These are phyloP conservation scores for Penicillium silybi DNA, from an alignment of 495 filamentous ascomycete genomes.

Conservation along the genomic window DNA sequence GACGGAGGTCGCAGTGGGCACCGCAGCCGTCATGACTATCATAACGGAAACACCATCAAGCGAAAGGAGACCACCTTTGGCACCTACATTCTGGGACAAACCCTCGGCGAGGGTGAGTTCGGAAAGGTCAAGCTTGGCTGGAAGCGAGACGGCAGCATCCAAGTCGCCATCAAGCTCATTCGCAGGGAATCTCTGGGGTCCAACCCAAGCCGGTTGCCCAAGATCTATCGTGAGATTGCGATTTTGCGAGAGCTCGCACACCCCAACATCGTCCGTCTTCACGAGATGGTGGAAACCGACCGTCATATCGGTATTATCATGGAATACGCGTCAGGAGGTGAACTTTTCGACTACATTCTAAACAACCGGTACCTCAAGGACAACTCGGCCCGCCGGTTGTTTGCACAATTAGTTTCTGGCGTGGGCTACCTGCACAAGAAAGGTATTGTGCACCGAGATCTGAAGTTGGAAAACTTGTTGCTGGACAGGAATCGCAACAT, in stretches of 20 bases:
- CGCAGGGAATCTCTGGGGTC: conserved; percentile 80
- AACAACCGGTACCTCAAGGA: conserved; percentile 96
- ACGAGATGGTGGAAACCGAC: conserved; percentile 98
- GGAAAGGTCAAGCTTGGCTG: conserved; percentile 99
- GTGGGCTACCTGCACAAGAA: conserved; percentile 99
- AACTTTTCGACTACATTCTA: conserved; percentile 97
- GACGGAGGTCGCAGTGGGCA: conserved; percentile 58
- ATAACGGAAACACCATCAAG: conserved; percentile 39
- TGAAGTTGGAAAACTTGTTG: conserved; percentile 95
- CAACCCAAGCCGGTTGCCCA: conserved; percentile 83
- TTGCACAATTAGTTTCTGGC: conserved; percentile 93
- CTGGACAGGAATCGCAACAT: conserved; percentile 97
- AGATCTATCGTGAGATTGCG: conserved; percentile 94
- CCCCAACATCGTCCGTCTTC: conserved; percentile 93
- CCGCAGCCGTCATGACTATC: conserved; percentile 77
- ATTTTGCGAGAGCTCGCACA: conserved; percentile 85
- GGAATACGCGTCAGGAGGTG: conserved; percentile 95
- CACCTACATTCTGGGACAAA: conserved; percentile 91
- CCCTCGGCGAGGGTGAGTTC: conserved; percentile 97
- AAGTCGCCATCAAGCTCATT: conserved; percentile 98
- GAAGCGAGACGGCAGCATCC: conserved; percentile 89
- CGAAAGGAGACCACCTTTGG: conserved; percentile 87
- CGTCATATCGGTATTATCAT: conserved; percentile 96
- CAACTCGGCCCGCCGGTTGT: conserved; percentile 80
- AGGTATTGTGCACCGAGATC: conserved; percentile 95